These are phyloP conservation scores for Calonectria naviculata DNA, from an alignment of 2,329 filamentous ascomycete species.

Conservation along the genomic window DNA sequence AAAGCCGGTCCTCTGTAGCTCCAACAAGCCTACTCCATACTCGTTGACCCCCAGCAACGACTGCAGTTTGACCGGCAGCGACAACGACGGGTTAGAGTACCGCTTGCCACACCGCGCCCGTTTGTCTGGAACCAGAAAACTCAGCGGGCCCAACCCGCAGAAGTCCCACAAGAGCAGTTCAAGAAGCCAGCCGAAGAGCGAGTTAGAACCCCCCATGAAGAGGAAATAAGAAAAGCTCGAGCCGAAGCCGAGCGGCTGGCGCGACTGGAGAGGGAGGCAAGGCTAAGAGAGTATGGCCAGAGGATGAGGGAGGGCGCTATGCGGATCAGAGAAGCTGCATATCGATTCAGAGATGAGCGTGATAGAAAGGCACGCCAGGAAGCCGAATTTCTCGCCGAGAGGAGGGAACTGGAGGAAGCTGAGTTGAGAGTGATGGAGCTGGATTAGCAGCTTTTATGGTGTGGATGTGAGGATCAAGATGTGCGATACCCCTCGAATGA, in stretches of 20 bases:
- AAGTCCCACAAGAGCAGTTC: neutral
- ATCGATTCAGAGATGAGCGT: conserved; percentile 2
- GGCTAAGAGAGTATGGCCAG: conserved; percentile 1
- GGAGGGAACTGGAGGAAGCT: neutral
- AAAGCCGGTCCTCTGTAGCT: neutral
- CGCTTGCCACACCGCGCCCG: neutral
- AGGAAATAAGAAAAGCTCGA: neutral
- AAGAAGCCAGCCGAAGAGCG: neutral
- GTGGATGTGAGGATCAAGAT: neutral
- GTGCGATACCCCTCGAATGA: neutral
- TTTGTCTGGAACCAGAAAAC: neutral
- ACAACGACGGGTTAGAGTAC: neutral
- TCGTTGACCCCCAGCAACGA: conserved; percentile 5
- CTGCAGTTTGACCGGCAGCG: neutral
- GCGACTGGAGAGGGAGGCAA: neutral
- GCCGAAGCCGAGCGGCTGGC: conserved; percentile 1
- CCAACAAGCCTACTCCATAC: conserved; percentile 10
- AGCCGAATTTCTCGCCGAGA: neutral
- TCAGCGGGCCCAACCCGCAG: neutral
- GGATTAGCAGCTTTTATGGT: neutral
- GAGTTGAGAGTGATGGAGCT: neutral
- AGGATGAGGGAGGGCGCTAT: conserved; percentile 6
- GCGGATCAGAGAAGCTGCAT: conserved; percentile 8
- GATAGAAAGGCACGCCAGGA: neutral
- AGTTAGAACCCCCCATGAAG: neutral